Percentiles rank a stretch among this genome's conserved stretches.
phyloP scores from a whole-genome alignment of 2,329 filamentous ascomycete species.

The Myrmaecium sp. region DNA sequence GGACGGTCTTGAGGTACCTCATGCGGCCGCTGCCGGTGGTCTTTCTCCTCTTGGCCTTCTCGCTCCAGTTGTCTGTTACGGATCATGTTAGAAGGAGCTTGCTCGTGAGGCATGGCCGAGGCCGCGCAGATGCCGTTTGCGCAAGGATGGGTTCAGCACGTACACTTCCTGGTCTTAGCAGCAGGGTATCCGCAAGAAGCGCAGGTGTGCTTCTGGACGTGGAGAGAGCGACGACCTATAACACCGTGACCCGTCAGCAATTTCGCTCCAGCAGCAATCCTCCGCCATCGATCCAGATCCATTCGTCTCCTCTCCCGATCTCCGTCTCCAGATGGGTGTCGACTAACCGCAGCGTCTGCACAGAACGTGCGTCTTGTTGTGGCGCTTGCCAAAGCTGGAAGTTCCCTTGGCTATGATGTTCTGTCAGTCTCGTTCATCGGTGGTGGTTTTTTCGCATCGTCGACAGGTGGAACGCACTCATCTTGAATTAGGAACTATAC shows the following conservation, averaged over 20 bases:
- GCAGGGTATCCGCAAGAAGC: constrained; percentile 89
- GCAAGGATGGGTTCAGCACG: constrained; percentile 28
- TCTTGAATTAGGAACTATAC: constrained; percentile 34
- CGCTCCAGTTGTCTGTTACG: constrained; percentile 86
- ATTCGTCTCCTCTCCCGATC: constrained; percentile 3
- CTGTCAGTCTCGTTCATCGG: constrained; percentile 25
- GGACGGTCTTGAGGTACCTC: constrained; percentile 83
- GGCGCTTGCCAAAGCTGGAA: constrained; percentile 61
- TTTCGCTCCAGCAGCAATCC: constrained; percentile 10
- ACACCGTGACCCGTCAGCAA: constrained; percentile 13
- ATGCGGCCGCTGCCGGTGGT: constrained; percentile 93
- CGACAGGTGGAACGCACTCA: constrained; percentile 33
- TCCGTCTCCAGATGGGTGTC: constrained; percentile 6
- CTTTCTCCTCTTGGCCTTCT: constrained; percentile 99
- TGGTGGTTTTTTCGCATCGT: constrained; percentile 7
- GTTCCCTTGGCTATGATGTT: constrained; percentile 48
- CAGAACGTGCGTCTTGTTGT: constrained; percentile 97
- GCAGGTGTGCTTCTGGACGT: constrained; percentile 99
- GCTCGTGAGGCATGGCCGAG: constrained; percentile 4
- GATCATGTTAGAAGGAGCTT: constrained; percentile 11
- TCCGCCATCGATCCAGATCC: constrained; percentile 2
- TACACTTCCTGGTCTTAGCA: constrained; percentile 98
- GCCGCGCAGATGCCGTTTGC: constrained; percentile 2
- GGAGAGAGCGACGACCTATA: constrained; percentile 82
- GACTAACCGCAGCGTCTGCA: constrained; percentile 95